Conservation (phyloP, 2,329 filamentous ascomycete genomes). For the Aschersonia sp. region DNA sequence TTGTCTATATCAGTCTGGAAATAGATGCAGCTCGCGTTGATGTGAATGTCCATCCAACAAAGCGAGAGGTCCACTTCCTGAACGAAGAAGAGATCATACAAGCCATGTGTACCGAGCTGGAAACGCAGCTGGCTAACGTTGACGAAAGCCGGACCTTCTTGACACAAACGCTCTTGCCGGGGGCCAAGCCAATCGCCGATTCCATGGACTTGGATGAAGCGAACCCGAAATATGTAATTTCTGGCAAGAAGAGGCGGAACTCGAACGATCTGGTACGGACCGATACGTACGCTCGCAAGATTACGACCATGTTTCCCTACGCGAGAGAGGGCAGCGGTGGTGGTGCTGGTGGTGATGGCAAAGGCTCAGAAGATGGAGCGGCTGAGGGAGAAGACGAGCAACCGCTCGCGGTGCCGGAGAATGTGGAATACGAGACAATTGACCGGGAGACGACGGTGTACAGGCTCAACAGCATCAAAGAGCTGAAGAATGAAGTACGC, state of each 20-base stretch:
- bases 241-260: constrained; percentile 24
- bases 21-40: constrained; percentile 88
- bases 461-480: constrained; percentile 70
- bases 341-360: too few species aligned
- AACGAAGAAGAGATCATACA: constrained; percentile 96
- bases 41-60: constrained; percentile 95
- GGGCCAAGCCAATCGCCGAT: constrained; percentile 25
- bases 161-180: constrained; percentile 79
- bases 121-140: constrained; percentile 65
- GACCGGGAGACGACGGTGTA: constrained; percentile 57
- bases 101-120: constrained; percentile 66
- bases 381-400: constrained; percentile 7
- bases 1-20: constrained; percentile 80
- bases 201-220: constrained; percentile 13
- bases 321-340: constrained; percentile 21
- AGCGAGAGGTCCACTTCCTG: constrained; percentile 90
- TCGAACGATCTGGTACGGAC: constrained; percentile 77
- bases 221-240: constrained; percentile 18
- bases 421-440: constrained; percentile 52
- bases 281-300: constrained; percentile 67
- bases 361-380: constrained; percentile 2
- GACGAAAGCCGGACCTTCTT: constrained; percentile 90
- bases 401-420: constrained; percentile 24
- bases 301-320: constrained; percentile 80
- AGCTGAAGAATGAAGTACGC: constrained; percentile 67